These are phyloP conservation scores for Iberis amara DNA, from an alignment of 441 rosid genomes.

Conservation along the genomic window DNA sequence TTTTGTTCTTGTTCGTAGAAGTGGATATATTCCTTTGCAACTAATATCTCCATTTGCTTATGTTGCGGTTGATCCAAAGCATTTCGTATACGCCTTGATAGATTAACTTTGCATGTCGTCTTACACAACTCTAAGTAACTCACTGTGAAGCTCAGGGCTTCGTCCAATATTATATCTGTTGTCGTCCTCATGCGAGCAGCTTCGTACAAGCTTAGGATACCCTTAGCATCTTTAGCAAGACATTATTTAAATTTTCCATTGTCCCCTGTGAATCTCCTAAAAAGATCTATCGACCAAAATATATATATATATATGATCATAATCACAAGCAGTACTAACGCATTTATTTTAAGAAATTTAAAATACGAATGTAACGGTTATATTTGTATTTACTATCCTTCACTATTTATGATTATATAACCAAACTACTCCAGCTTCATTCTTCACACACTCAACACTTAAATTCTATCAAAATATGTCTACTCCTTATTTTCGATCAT, in stretches of 20 bases:
- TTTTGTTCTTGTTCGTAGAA: conserved; percentile 24
- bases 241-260: conserved; percentile 13
- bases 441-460: no score
- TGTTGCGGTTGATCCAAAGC: conserved; percentile 8
- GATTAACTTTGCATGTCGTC: conserved; percentile 7
- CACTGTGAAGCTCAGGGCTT: conserved; percentile 5
- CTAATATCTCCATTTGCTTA: conserved; percentile 9
- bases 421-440: no score
- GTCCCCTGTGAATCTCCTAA: conserved; percentile 11
- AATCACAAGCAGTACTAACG: no score
- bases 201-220: conserved; percentile 21
- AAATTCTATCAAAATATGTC: no score
- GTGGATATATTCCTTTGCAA: conserved; percentile 15
- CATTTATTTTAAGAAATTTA: no score
- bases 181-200: conserved; percentile 20
- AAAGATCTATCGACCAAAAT: conserved; percentile 1
- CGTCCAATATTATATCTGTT: conserved; percentile 10
- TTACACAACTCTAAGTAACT: background rate
- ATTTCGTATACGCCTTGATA: conserved; percentile 16
- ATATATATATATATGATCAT: no score
- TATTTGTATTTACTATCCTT: no score
- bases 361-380: no score
- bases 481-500: no score
- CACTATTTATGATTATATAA: no score
- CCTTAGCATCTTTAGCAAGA: conserved; percentile 6